These are phyloP conservation scores for Tephrocybe sp. DNA, from an alignment of 768 basidiomycete genomes.

Conservation along the genomic window DNA sequence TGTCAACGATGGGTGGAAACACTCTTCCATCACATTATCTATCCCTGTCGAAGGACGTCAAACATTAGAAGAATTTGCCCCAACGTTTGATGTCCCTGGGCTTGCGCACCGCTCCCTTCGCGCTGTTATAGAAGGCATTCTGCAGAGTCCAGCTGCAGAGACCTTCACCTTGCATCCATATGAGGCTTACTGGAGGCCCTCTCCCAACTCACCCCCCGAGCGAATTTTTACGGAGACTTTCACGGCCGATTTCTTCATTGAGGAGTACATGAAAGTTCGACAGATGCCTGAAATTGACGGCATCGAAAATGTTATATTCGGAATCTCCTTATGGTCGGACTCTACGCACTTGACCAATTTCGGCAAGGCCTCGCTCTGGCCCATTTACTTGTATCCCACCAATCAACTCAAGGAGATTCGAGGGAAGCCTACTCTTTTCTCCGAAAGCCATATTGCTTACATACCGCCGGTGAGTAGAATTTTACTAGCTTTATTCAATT, in stretches of 20 bases:
- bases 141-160: slow-evolving; percentile 12
- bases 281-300: background rate
- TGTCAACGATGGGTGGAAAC: slow-evolving; percentile 21
- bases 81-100: slow-evolving; percentile 25
- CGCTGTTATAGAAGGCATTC: slow-evolving; percentile 20
- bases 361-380: slow-evolving; percentile 35
- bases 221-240: background rate
- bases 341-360: slow-evolving; percentile 34
- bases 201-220: slow-evolving; percentile 1
- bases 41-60: slow-evolving; percentile 19
- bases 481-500: background rate
- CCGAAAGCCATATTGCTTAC: slow-evolving; percentile 38
- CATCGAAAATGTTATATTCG: slow-evolving; percentile 2
- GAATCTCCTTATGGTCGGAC: slow-evolving; percentile 32
- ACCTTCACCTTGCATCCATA: slow-evolving; percentile 16
- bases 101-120: slow-evolving; percentile 23
- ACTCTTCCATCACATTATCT: slow-evolving; percentile 18
- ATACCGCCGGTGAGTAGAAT: slow-evolving; percentile 29
- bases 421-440: slow-evolving; percentile 22
- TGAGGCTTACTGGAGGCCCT: slow-evolving; percentile 14
- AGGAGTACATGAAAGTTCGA: background rate
- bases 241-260: background rate
- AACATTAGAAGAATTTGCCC: slow-evolving; percentile 25
- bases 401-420: slow-evolving; percentile 37
- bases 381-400: slow-evolving; percentile 36